Evolutionary conservation across 495 filamentous ascomycete species (phyloP), one percentile per base, ranked within the genome.

Genomic region (Penicillium lagena): DNA sequence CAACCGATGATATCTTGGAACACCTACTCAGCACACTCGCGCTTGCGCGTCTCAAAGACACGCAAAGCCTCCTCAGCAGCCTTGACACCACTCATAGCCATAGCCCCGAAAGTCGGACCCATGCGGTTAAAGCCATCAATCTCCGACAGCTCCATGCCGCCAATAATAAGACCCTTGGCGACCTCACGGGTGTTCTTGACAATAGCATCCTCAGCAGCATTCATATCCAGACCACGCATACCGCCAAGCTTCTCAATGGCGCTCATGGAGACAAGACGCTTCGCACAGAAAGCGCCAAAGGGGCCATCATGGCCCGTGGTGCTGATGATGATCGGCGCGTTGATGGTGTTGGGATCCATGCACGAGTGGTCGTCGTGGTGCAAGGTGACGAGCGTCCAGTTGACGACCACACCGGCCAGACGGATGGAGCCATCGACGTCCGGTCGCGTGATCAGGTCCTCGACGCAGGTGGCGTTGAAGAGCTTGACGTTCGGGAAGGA

Each of bases 311-410:
- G 89, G 30, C 89, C 89, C 9, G 89, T 94, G 34, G 89, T 94
- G 45, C 80, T 86, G 66, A 95, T 84, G 50, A 93, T 71, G 44
- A 95, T 62, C 2, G 89, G 87, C 3, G 87, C 86, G 59, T 94
- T 94, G 76, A 95, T 90, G 61, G 89, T 94, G 76, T 90, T 95
- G 49, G 89, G 89, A 64, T 95, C 89, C 87, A 93, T 94, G 82
- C 88, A 93, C 47, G 78, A 84, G 71, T 93, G 88, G 68, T 90
- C 87, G 63, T 90, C 86, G 62, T 95, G 89, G 67, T 95, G 87
- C 73, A 93, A 86, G 45, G 80, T 77, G 41, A 94, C 89, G 14
- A 95, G 76, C 1, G 89, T 93, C 89, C 89, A 95, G 77, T 95
- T 95, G 45, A 86, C 89, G 49, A 95, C 89, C 4, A 93, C 89